Evolutionary conservation across 495 filamentous ascomycete genomes (phyloP), one percentile per base, ranked within the genome.

Genomic region (Penicillium roqueforti): DNA sequence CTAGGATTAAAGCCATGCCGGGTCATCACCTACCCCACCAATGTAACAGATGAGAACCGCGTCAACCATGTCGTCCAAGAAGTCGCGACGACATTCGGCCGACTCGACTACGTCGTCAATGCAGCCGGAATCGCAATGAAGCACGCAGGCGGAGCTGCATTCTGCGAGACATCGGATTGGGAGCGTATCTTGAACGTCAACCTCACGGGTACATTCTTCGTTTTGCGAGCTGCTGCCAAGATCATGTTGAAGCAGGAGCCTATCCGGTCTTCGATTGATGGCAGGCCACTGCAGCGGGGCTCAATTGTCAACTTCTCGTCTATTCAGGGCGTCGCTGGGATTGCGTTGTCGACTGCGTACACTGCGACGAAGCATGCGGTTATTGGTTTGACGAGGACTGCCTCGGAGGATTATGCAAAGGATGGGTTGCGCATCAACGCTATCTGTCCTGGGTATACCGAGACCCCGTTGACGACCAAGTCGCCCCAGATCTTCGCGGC

Each of bases 251-350:
- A 57, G 57, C 76, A 79, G 52, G 68, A 75, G 11, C 70, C 67
- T 13, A 53, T 76, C 18, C 58, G 55, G 6, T 69, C 61, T 11
- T 45, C 18, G 4, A 68, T 68, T 53, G 57, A 68, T 47, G 61
- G 65, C 0, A 59, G 60, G 20, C 45, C 56, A 7, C 40, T 62
- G 2, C 53, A 57, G 37, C 61, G 67, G 7, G 71, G 74, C 1
- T 67, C 68, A 2, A 66, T 76, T 36, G 70, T 79, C 31, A 76
- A 75, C 49, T 72, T 79, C 49, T 72, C 76, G 4, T 79, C 74
- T 5, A 66, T 67, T 6, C 66, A 68, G 22, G 74, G 73, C 0
- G 59, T 68, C 22, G 53, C 67, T 3, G 48, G 67, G 0, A 58
- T 69, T 1, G 60, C 72, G 0, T 29, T 59, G 11, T 61, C 59